Evolutionary conservation across 2,329 filamentous ascomycete genomes (phyloP).

Genomic region (Fusarium annulatum): DNA sequence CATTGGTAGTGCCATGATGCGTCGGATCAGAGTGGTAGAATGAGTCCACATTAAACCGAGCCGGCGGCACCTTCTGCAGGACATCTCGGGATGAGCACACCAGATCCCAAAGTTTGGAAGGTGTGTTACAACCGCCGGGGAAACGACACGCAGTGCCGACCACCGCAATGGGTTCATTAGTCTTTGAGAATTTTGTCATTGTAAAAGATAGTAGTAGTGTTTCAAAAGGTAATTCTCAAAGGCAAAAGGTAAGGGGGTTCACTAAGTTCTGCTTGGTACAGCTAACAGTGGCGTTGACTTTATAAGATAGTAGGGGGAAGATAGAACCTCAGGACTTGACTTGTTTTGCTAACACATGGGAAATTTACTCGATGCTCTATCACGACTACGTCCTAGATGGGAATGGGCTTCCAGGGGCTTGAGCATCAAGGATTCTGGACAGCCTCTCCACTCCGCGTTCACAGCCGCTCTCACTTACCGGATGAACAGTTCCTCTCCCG

Average conservation of each 20-base stretch:
- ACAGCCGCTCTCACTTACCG: background rate
- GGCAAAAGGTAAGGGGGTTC: background rate
- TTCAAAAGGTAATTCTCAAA: background rate
- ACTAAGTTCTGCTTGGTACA: background rate
- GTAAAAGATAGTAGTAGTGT: background rate
- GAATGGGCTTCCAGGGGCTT: background rate
- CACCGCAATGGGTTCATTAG: conserved; percentile 7
- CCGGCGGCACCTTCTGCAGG: background rate
- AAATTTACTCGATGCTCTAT: conserved; percentile 1
- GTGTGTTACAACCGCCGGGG: background rate
- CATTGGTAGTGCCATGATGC: conserved; percentile 7
- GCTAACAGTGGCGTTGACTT: background rate
- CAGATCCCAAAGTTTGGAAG: conserved; percentile 18
- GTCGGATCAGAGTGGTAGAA: conserved; percentile 4
- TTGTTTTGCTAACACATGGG: background rate
- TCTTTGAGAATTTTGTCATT: background rate
- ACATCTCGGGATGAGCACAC: conserved; percentile 4
- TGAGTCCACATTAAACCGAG: conserved; percentile 6
- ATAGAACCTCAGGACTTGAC: background rate
- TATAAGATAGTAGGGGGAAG: background rate
- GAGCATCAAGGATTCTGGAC: background rate
- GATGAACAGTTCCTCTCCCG: background rate
- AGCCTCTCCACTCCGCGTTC: background rate
- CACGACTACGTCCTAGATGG: background rate
- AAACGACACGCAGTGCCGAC: conserved; percentile 10